Evolutionary conservation across 208 protist genomes (phyloP).

Genomic region (Endotrypanum monterogeii): DNA sequence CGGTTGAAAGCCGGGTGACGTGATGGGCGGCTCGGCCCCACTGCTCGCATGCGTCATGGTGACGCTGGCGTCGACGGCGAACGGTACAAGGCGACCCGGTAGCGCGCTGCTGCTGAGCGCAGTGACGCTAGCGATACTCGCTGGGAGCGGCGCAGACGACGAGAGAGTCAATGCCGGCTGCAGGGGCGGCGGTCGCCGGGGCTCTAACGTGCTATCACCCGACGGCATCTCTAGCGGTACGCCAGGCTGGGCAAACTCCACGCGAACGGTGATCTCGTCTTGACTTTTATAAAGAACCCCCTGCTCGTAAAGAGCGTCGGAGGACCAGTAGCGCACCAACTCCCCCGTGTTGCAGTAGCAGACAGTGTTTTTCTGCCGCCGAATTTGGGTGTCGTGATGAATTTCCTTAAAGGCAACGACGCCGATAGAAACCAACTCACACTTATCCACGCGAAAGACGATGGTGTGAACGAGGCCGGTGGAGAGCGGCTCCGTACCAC

Average conservation of each 20-base stretch:
- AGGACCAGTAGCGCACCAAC: slow-evolving; percentile 49
- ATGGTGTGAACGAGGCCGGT: slow-evolving; percentile 48
- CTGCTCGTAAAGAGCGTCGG: slow-evolving; percentile 41
- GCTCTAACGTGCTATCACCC: background rate
- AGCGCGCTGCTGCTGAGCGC: background rate
- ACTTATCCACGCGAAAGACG: slow-evolving; percentile 75
- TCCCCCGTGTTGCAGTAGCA: slow-evolving; percentile 86
- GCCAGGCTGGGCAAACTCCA: slow-evolving; percentile 43
- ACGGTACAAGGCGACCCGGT: background rate
- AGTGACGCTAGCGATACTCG: slow-evolving; percentile 6
- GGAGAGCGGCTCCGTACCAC: slow-evolving; percentile 70
- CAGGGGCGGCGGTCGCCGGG: slow-evolving; percentile 24
- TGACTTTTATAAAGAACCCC: slow-evolving; percentile 54
- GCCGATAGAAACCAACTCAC: slow-evolving; percentile 72
- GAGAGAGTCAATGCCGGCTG: slow-evolving; percentile 15
- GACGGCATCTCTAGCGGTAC: slow-evolving; percentile 28
- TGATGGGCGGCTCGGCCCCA: slow-evolving; percentile 18
- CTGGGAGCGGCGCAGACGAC: slow-evolving; percentile 10
- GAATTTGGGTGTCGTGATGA: slow-evolving; percentile 54
- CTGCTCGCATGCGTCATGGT: slow-evolving; percentile 10
- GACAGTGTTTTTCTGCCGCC: slow-evolving; percentile 55
- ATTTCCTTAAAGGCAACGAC: slow-evolving; percentile 53
- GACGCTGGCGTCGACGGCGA: background rate
- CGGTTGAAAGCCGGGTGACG: slow-evolving; percentile 27
- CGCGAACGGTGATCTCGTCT: slow-evolving; percentile 58